Conservation (phyloP, 2,329 filamentous ascomycete species). For the Fusarium neocosmosporiellum region DNA sequence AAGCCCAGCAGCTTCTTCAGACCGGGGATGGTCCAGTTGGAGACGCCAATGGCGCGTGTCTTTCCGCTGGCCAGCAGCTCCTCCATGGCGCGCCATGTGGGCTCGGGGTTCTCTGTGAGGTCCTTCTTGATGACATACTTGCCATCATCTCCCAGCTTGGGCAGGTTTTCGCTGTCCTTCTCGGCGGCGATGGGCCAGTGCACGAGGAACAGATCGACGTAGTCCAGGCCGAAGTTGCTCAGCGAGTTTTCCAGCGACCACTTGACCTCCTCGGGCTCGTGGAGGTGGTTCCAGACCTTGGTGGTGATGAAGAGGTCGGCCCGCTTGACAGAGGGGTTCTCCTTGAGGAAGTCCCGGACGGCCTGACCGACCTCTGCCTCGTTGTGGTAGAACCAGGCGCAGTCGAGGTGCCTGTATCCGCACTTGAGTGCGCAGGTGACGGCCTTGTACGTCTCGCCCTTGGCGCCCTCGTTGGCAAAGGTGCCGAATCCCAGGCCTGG, state of each 20-base stretch:
- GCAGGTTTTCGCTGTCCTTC: constrained; percentile 54
- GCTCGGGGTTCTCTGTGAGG: constrained; percentile 43
- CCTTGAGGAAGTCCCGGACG: constrained; percentile 50
- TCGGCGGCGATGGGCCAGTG: constrained; percentile 62
- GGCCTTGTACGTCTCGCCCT: constrained; percentile 45
- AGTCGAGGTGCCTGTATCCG: constrained; percentile 61
- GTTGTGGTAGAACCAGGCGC: constrained; percentile 59
- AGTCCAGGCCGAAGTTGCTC: constrained; percentile 61
- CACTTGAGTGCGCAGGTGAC: constrained; percentile 56
- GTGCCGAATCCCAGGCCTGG: constrained; percentile 74
- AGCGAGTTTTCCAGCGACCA: constrained; percentile 60
- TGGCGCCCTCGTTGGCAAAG: constrained; percentile 70
- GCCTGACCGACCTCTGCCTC: constrained; percentile 56
- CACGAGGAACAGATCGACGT: constrained; percentile 64
- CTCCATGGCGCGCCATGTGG: constrained; percentile 69
- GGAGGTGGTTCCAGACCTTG: constrained; percentile 71
- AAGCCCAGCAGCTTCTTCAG: constrained; percentile 48
- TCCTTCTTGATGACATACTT: constrained; percentile 63
- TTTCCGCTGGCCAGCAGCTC: constrained; percentile 57
- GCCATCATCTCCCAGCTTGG: constrained; percentile 58
- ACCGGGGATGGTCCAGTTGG: constrained; percentile 59
- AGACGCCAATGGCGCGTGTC: constrained; percentile 60
- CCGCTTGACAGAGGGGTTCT: constrained; percentile 44
- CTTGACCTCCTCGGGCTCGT: constrained; percentile 61
- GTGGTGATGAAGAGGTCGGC: constrained; percentile 63